Evolutionary conservation across 495 filamentous ascomycete genomes (phyloP).

Genomic region (Neurospora sp.): DNA sequence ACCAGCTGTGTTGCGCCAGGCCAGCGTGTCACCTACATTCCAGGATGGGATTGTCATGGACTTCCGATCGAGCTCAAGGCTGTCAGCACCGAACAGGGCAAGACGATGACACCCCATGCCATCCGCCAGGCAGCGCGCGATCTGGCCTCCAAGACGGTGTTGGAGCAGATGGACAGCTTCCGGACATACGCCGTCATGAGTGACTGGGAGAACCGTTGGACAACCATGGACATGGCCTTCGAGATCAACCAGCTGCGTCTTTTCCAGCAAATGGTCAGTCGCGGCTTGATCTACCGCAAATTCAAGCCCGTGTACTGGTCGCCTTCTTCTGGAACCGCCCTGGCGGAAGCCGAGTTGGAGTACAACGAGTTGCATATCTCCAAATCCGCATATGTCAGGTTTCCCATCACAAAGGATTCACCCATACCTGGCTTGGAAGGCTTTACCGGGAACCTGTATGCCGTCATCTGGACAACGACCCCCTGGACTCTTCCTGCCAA

Average conservation of each 20-base stretch:
- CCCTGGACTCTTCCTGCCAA: constrained; percentile 97
- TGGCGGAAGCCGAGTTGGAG: constrained; percentile 94
- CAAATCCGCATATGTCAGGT: constrained; percentile 70
- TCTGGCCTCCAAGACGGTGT: constrained; percentile 64
- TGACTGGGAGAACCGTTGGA: constrained; percentile 88
- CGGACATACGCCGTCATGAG: constrained; percentile 80
- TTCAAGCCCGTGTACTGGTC: constrained; percentile 97
- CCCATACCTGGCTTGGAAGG: constrained; percentile 22
- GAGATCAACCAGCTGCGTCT: constrained; percentile 79
- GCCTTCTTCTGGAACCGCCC: constrained; percentile 76
- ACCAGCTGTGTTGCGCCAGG: constrained; percentile 14
- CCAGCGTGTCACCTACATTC: constrained; percentile 71
- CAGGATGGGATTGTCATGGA: constrained; percentile 98
- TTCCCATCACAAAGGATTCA: constrained; percentile 54
- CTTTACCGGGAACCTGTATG: constrained; percentile 43
- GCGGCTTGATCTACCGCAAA: constrained; percentile 75
- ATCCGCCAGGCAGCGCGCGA: constrained; percentile 64
- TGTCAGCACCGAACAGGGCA: constrained; percentile 44
- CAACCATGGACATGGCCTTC: constrained; percentile 81
- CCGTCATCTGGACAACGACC: constrained; percentile 93
- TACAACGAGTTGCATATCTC: constrained; percentile 81
- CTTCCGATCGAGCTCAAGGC: constrained; percentile 96
- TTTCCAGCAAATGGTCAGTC: constrained; percentile 76
- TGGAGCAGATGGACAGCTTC: constrained; percentile 76
- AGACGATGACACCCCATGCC: constrained; percentile 24